Conservation (phyloP, 1,139 yeast genomes). For the Spathaspora sp. region DNA sequence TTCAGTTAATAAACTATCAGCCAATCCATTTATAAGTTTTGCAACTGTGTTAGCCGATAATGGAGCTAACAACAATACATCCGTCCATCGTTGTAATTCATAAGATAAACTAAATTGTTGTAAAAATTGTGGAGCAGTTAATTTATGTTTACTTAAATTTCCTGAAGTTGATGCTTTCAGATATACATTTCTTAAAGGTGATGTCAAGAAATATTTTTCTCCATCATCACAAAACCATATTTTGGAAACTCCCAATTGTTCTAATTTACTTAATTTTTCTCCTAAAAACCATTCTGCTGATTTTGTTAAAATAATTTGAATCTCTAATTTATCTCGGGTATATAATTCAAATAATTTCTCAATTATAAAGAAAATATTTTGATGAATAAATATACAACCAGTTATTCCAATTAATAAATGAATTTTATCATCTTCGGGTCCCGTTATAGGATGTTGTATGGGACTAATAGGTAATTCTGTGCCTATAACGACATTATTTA, state of each 20-base stretch:
- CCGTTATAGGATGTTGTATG: conserved; percentile 2
- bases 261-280: conserved; percentile 26
- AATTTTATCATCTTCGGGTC: conserved; percentile 16
- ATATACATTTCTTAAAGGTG: conserved; percentile 14
- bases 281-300: conserved; percentile 28
- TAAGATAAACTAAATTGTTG: conserved; percentile 20
- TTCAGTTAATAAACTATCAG: conserved; percentile 28
- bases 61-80: conserved; percentile 34
- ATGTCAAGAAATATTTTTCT: conserved; percentile 18
- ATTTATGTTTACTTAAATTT: conserved; percentile 2
- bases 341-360: conserved; percentile 29
- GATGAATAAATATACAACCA: conserved; percentile 27
- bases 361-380: conserved; percentile 25
- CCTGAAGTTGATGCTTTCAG: conserved; percentile 13
- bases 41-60: conserved; percentile 31
- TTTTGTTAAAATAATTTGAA: conserved; percentile 28
- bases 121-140: conserved; percentile 11
- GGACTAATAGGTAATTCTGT: background rate
- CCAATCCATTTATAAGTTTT: conserved; percentile 26
- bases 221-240: conserved; percentile 31
- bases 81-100: conserved; percentile 30
- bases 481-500: background rate
- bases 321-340: conserved; percentile 23
- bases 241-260: conserved; percentile 23
- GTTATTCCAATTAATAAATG: conserved; percentile 30